These are phyloP conservation scores for Fusarium fracticaudum DNA, from an alignment of 2,329 filamentous ascomycete genomes.

Conservation along the genomic window DNA sequence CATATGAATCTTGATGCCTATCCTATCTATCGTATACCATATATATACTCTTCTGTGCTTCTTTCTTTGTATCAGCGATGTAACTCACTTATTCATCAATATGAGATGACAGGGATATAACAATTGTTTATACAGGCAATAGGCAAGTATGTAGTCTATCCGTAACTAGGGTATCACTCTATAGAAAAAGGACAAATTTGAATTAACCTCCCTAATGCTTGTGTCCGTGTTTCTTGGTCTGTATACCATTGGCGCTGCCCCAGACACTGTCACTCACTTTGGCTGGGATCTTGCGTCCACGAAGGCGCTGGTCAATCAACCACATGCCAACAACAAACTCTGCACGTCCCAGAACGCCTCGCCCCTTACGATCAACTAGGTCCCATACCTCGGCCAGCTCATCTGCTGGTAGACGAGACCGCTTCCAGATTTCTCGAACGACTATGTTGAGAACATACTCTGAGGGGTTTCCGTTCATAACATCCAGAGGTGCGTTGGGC, in stretches of 20 bases:
- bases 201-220: constrained; percentile 1
- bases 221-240: constrained; percentile 14
- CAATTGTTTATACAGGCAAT: neutral
- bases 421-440: constrained; percentile 78
- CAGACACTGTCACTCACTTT: constrained; percentile 79
- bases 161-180: constrained; percentile 41
- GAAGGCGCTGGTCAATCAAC: constrained; percentile 83
- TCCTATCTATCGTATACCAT: too few species aligned
- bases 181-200: constrained; percentile 23
- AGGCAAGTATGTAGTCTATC: constrained; percentile 10
- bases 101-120: neutral
- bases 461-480: constrained; percentile 43
- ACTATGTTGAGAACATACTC: constrained; percentile 73
- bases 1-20: neutral
- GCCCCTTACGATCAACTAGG: constrained; percentile 68
- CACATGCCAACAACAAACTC: constrained; percentile 88
- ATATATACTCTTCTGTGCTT: neutral
- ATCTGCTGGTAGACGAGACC: constrained; percentile 73
- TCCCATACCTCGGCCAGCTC: constrained; percentile 82
- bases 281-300: constrained; percentile 79
- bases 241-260: constrained; percentile 69
- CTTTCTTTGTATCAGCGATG: neutral
- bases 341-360: constrained; percentile 68
- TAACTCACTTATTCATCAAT: neutral
- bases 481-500: constrained; percentile 27